phyloP scores from a whole-genome alignment of 2,329 filamentous ascomycete genomes.

The Saccharata proteae region DNA sequence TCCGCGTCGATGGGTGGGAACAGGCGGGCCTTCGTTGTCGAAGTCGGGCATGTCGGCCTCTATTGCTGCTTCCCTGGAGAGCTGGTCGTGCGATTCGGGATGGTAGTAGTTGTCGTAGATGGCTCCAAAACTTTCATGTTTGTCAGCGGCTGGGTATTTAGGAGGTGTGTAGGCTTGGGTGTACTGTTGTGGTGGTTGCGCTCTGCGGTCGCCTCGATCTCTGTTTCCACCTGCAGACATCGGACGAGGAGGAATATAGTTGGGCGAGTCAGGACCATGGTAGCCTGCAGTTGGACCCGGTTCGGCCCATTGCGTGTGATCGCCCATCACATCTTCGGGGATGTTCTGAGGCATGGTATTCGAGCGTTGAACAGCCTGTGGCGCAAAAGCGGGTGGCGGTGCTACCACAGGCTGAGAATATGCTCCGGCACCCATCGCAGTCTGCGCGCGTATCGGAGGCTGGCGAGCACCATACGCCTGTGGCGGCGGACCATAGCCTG shows the following conservation, averaged over 20 bases:
- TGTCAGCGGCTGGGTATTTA: conserved; percentile 14
- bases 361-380: conserved; percentile 23
- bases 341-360: conserved; percentile 25
- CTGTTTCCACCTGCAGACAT: conserved; percentile 21
- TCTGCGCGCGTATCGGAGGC: conserved; percentile 4
- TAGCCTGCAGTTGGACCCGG: conserved; percentile 23
- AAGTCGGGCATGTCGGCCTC: conserved; percentile 54
- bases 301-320: conserved; percentile 23
- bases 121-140: conserved; percentile 34
- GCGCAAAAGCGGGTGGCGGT: no score
- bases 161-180: conserved; percentile 3
- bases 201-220: not conserved
- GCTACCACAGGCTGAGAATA: no score
- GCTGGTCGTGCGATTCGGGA: conserved; percentile 15
- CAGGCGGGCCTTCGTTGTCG: conserved; percentile 25
- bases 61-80: conserved; percentile 29
- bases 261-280: conserved; percentile 23
- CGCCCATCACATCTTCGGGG: conserved; percentile 10
- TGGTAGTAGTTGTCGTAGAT: conserved; percentile 39
- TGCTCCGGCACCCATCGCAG: no score
- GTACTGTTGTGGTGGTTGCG: conserved; percentile 1
- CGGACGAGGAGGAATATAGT: conserved; percentile 23
- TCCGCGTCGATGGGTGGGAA: conserved; percentile 12
- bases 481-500: conserved; percentile 18
- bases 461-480: conserved; percentile 16